Evolutionary conservation across 1,284 basidiomycete species (phyloP).

Genomic region (Pascua sp.): DNA sequence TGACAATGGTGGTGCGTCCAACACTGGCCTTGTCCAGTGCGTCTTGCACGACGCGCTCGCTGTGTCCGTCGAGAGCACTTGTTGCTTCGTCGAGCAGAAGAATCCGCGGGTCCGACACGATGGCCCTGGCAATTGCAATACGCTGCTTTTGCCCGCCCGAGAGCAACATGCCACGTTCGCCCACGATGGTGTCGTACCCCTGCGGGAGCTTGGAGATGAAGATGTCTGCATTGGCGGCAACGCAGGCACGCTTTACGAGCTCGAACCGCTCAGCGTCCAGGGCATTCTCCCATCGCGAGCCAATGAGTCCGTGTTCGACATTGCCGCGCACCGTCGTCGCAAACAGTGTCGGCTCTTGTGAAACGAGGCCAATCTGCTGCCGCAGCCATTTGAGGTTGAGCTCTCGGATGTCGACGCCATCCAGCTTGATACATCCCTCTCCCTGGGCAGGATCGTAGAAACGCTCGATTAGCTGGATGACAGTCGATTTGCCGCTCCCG

Average conservation of each 20-base stretch:
- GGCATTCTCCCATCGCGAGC: constrained; percentile 63
- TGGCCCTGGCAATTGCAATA: constrained; percentile 85
- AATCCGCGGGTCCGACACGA: constrained; percentile 75
- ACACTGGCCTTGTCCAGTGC: constrained; percentile 86
- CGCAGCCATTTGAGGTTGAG: constrained; percentile 86
- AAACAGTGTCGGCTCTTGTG: constrained; percentile 85
- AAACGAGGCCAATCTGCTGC: constrained; percentile 80
- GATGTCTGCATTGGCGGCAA: constrained; percentile 85
- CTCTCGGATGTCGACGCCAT: constrained; percentile 70
- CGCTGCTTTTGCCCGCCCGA: constrained; percentile 94
- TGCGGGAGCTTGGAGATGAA: constrained; percentile 80
- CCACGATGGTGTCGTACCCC: constrained; percentile 86
- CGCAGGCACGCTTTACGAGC: constrained; percentile 80
- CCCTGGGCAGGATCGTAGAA: constrained; percentile 83
- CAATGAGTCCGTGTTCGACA: constrained; percentile 85
- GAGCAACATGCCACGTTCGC: constrained; percentile 85
- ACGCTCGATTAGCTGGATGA: constrained; percentile 73
- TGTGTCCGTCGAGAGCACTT: constrained; percentile 81
- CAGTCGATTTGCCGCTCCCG: constrained; percentile 76
- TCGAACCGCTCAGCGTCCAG: constrained; percentile 71
- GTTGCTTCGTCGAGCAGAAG: constrained; percentile 60
- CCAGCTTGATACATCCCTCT: constrained; percentile 60
- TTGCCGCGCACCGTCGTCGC: constrained; percentile 72
- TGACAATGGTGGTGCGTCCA: constrained; percentile 53
- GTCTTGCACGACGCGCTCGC: constrained; percentile 88